A percentile compares a stretch with the other conserved stretches of the same genome.
Evolutionary conservation across 805 yeast genomes (phyloP).

Genomic region (Wickerhamiella qilinensis): DNA sequence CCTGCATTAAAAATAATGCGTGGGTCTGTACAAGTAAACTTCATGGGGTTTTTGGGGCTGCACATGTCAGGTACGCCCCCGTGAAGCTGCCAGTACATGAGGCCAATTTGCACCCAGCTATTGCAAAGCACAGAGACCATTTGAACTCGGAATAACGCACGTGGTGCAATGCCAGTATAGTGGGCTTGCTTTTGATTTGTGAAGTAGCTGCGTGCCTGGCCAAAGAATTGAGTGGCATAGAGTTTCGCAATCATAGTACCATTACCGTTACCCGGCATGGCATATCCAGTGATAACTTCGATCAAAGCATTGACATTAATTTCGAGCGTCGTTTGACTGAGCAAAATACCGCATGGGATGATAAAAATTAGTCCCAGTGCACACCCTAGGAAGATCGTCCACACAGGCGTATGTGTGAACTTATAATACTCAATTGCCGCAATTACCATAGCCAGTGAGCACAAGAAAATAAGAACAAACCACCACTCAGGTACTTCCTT

Average conservation of each 20-base stretch:
- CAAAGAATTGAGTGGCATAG: slow-evolving; percentile 41
- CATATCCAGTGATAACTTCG: slow-evolving; percentile 38
- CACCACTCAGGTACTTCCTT: slow-evolving; percentile 66
- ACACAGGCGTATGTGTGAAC: slow-evolving; percentile 35
- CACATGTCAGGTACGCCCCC: slow-evolving; percentile 19
- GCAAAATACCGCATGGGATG: slow-evolving; percentile 33
- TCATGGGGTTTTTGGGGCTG: slow-evolving; percentile 21
- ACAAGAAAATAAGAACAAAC: slow-evolving; percentile 31
- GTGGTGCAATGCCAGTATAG: slow-evolving; percentile 42
- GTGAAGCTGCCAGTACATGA: slow-evolving; percentile 9
- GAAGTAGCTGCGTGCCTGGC: slow-evolving; percentile 45
- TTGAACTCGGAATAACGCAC: slow-evolving; percentile 37
- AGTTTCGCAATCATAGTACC: slow-evolving; percentile 38
- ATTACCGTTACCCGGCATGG: slow-evolving; percentile 38
- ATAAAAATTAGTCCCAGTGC: slow-evolving; percentile 35
- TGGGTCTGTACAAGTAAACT: slow-evolving; percentile 28
- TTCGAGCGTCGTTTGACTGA: slow-evolving; percentile 32
- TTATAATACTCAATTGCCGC: slow-evolving; percentile 25
- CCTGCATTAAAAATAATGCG: slow-evolving; percentile 32
- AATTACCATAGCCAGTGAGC: slow-evolving; percentile 31
- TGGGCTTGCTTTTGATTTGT: slow-evolving; percentile 39
- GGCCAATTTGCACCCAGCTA: slow-evolving; percentile 18
- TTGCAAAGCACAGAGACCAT: slow-evolving; percentile 18
- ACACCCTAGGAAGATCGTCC: slow-evolving; percentile 40
- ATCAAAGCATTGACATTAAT: slow-evolving; percentile 34